Percentiles rank a stretch among this genome's conserved stretches.
phyloP scores from a whole-genome alignment of 2,329 filamentous ascomycete species.

The Sordariomycetes sp. region DNA sequence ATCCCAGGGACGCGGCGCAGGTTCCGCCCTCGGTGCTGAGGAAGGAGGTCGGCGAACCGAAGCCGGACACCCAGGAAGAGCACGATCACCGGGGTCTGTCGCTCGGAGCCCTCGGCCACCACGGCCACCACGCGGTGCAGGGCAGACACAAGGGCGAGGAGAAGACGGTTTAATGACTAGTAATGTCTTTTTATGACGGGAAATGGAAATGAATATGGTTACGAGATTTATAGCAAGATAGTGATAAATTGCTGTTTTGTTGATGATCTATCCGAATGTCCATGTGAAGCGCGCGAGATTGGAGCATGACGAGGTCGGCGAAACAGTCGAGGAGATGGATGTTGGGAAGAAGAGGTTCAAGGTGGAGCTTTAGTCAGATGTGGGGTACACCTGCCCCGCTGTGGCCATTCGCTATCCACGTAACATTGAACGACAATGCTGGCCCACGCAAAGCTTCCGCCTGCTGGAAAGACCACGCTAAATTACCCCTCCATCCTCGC shows the following conservation, averaged over 20 bases:
- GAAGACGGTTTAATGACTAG: neutral
- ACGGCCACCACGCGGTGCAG: neutral
- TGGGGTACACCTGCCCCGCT: too few relatives aligned
- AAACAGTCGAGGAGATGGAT: too few relatives aligned
- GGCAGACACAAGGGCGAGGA: neutral
- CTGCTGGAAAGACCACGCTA: too few relatives aligned
- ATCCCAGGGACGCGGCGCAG: constrained; percentile 45
- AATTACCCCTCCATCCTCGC: too few relatives aligned
- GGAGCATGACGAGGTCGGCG: neutral
- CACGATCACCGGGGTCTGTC: neutral
- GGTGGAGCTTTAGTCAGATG: too few relatives aligned
- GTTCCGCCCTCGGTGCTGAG: constrained; percentile 44
- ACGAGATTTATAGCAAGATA: neutral
- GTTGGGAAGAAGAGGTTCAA: too few relatives aligned
- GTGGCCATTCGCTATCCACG: too few relatives aligned
- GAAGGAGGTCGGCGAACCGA: constrained; percentile 33
- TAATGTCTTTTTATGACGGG: neutral
- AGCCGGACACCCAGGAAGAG: neutral
- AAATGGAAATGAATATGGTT: neutral
- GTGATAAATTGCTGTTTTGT: neutral
- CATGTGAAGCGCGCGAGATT: neutral
- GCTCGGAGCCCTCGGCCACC: neutral
- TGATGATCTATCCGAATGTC: neutral
- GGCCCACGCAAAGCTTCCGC: too few relatives aligned
- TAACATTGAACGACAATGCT: too few relatives aligned